Evolutionary conservation across 2,329 filamentous ascomycete species (phyloP), one percentile per base, ranked within the genome.

Genomic region (Cercospora brassicicola): DNA sequence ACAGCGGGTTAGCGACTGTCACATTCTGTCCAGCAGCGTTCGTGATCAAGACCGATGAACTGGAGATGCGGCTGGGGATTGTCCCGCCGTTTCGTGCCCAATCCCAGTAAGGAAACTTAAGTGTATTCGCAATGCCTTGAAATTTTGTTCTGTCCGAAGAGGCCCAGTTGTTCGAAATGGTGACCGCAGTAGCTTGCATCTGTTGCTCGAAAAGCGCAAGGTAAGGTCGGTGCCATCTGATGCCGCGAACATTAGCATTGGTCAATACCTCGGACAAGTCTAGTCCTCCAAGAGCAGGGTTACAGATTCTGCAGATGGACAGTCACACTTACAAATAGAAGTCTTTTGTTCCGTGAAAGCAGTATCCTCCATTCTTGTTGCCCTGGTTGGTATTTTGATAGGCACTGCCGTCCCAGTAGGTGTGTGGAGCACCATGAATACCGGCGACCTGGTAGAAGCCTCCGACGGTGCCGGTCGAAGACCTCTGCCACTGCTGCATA

Each of bases 61-160:
- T 63, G 57, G 45, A 73, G 28, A 78, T 63, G 31, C 73, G 61
- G 7, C 57, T 45, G 1, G 77, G 77, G 7, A 79, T 62, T 13
- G 64, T 61, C 18, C 68, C 60, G 13, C 73, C 70, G 18, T 59
- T 67, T 13, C 68, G 69, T 31, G 73, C 73, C 74, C 74, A 76
- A 62, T 76, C 74, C 73, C 73, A 76, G 71, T 73, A 76, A 4
- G 74, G 74, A 18, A 72, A 68, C 30, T 74, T 68, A 57, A 78
- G 69, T 13, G 68, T 73, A 10, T 67, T 51, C 6, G 73, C 72
- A 64, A 62, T 66, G 18, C 53, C 62, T 26, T 74, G 67, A 65
- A 70, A 77, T 4, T 63, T 64, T 7, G 57, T 55, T 42, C 62
- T 65, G n/a, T 33, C 42, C 18, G 56, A 55, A 15, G 45, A 62